Conservation (phyloP, 192 early-diverging fungal species). For the Coemansia sp. region DNA sequence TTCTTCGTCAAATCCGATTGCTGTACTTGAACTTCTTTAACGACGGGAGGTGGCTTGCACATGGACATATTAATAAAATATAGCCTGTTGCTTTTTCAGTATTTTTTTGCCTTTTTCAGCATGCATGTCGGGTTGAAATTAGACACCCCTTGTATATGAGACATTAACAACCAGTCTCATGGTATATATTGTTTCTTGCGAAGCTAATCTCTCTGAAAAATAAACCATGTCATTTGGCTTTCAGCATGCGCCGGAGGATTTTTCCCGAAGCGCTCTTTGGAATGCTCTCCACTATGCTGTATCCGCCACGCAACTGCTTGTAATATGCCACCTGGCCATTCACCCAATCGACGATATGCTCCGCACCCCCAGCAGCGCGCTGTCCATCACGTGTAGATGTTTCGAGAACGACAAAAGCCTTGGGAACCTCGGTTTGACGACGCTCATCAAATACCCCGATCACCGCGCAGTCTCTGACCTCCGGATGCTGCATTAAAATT, state of each 20-base stretch:
- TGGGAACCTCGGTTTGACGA: slow-evolving; percentile 58
- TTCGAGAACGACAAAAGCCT: slow-evolving; percentile 31
- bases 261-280: slow-evolving; percentile 48
- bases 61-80: too few species aligned
- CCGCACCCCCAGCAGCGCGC: not conserved
- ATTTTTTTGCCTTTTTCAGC: too few species aligned
- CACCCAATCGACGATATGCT: slow-evolving; percentile 21
- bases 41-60: too few species aligned
- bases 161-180: too few species aligned
- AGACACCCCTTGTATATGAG: too few species aligned
- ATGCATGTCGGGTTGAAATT: too few species aligned
- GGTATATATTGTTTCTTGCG: too few species aligned
- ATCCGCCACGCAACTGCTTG: slow-evolving; percentile 43
- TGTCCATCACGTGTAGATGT: not conserved
- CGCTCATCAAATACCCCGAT: slow-evolving; percentile 60
- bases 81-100: too few species aligned
- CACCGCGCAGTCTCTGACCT: slow-evolving; percentile 67
- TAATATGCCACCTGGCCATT: slow-evolving; percentile 38
- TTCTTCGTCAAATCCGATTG: too few species aligned
- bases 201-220: not conserved
- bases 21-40: too few species aligned
- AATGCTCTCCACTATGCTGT: slow-evolving; percentile 21
- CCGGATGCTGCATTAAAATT: slow-evolving; percentile 65
- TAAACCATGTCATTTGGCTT: not conserved
- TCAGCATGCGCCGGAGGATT: slow-evolving; percentile 50